Percentiles rank a stretch among this genome's conserved stretches.
Conservation (phyloP, 345 rosid species). For the Hibiscus syriacus region DNA sequence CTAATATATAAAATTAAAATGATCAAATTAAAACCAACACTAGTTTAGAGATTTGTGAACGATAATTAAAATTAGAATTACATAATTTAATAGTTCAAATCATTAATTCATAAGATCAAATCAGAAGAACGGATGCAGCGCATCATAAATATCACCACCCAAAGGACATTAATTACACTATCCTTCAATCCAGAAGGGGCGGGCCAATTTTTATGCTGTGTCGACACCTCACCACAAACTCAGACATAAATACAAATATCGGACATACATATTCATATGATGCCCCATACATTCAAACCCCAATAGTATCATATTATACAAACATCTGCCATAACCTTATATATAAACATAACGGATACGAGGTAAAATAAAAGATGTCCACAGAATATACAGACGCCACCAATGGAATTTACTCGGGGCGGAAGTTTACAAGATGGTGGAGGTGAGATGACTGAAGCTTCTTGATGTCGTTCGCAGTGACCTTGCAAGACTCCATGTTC, state of each 20-base stretch:
- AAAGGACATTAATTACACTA: background rate
- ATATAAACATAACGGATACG: background rate
- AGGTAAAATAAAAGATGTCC: conserved; percentile 11
- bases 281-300: background rate
- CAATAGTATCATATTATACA: no score
- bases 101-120: background rate
- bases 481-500: conserved; percentile 75
- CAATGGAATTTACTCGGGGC: conserved; percentile 41
- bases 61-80: no score
- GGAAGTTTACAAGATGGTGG: conserved; percentile 64
- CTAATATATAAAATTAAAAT: no score
- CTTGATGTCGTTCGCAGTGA: conserved; percentile 59
- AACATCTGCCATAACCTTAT: background rate
- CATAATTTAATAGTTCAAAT: no score
- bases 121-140: no score
- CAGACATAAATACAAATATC: background rate
- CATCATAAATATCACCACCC: no score
- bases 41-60: no score
- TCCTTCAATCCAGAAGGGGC: background rate
- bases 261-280: background rate
- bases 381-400: conserved; percentile 1
- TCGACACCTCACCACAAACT: background rate
- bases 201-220: background rate
- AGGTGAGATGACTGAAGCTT: conserved; percentile 64
- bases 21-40: no score